Base-by-base conservation (phyloP, 805 yeast species). In the Clavispora santaluciae region DNA sequence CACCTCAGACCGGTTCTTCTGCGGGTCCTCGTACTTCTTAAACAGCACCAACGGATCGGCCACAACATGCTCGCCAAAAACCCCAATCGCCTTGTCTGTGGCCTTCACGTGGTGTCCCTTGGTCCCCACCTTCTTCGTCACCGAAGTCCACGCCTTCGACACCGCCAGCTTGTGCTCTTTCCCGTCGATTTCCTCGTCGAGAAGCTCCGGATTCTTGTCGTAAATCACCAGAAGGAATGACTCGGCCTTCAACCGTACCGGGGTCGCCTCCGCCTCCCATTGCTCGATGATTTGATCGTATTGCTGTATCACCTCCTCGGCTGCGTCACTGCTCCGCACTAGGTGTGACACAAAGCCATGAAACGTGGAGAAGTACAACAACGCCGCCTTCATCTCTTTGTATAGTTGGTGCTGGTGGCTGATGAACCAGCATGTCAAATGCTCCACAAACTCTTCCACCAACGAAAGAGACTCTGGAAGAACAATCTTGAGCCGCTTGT, bases 361-460 rank as follows among this genome's bases (percentile, higher is more conserved):
- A 20, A 53, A 40, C 22, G 48, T 48, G 13, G 57, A 46, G 41
- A 53, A 63, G 41, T 56, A 56, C 10, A 39, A 25, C 26, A 65
- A 29, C 25, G 64, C 55, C 4, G 61, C 62, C 37, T 57, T 39
- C 20, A 75, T 50, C 18, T 57, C 51, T 21, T 59, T 48, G 40
- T 55, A 60, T 2, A 68, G 57, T 13, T 66, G 70, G 17, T 53
- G 25, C 36, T 75, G 70, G 25, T 68, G 63, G 46, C 60, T 65
- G 29, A 73, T 53, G 1, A 68, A 39, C 45, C 68, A 61, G 36
- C 66, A 56, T 1, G 73, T 57, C 11, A 76, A 42, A 38, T 62
- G 60, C 35, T 66, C 73, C 9, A 76, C 55, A 43, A 75, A 76
- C 48, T 77, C 83, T 25, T 76, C 75, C 34, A 76, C 49, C 13